phyloP scores from a whole-genome alignment of 345 rosid genomes.

The Durio zibethinus region DNA sequence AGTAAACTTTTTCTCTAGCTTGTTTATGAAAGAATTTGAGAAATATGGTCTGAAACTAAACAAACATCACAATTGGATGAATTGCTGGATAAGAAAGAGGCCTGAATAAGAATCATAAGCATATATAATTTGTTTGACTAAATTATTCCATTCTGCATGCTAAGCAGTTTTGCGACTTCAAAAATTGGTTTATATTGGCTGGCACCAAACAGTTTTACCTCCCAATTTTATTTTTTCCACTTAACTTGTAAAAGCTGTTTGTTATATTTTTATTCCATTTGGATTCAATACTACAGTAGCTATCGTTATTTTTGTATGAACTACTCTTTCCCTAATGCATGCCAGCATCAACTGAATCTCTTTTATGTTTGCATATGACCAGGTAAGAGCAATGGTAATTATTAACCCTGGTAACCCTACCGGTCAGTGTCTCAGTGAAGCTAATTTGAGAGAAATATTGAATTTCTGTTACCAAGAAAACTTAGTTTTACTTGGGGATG shows the following conservation, averaged over 20 bases:
- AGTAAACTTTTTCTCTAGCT: conserved; percentile 34
- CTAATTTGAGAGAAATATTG: conserved; percentile 82
- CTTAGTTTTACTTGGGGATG: conserved; percentile 87
- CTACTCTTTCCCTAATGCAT: not conserved
- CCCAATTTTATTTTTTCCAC: not conserved
- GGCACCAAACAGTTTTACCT: conserved; percentile 10
- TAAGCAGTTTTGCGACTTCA: not conserved
- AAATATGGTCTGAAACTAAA: not conserved
- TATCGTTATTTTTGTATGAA: not conserved
- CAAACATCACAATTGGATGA: conserved; percentile 11
- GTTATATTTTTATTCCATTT: conserved; percentile 8
- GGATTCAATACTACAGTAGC: not conserved
- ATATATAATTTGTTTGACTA: conserved; percentile 1
- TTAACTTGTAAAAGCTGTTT: not conserved
- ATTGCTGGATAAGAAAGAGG: conserved; percentile 7
- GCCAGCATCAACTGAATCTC: not conserved
- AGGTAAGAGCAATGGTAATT: conserved; percentile 98
- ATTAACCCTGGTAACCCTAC: conserved; percentile 99
- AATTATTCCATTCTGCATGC: not conserved
- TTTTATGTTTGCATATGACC: conserved; percentile 19
- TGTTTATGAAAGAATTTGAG: conserved; percentile 3
- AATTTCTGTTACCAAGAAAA: conserved; percentile 73
- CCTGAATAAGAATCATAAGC: not conserved
- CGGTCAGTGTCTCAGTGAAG: conserved; percentile 94
- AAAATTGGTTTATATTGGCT: not conserved